A percentile compares a stretch with the other conserved stretches of the same genome.
Conservation (phyloP, 2,329 filamentous ascomycete genomes). For the Exserohilum rostratum region DNA sequence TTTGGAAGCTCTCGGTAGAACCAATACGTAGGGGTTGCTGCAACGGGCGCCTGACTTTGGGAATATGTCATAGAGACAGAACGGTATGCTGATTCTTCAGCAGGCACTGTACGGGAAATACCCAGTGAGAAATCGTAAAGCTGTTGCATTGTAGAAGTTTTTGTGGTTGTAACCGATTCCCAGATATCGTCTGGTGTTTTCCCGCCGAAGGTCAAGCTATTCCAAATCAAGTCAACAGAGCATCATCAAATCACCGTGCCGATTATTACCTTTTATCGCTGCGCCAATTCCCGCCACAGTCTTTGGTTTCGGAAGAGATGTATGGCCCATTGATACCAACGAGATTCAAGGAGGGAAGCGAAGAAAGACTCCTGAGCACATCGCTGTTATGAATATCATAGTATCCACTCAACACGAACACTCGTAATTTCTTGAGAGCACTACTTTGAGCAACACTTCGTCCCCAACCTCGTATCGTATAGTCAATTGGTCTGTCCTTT, state of each 20-base stretch:
- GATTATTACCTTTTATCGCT: not conserved
- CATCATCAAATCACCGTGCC: not conserved
- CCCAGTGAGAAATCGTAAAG: conserved; percentile 16
- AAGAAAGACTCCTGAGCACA: conserved; percentile 13
- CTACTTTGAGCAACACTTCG: conserved; percentile 24
- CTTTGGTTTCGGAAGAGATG: not conserved
- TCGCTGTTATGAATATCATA: conserved; percentile 6
- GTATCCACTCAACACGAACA: conserved; percentile 20
- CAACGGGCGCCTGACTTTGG: not conserved
- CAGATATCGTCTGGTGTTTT: conserved; percentile 8
- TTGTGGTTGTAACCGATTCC: conserved; percentile 9
- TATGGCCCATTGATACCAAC: conserved; percentile 14
- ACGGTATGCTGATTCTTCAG: not conserved
- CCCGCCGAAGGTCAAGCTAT: not conserved
- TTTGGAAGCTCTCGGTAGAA: conserved; percentile 9
- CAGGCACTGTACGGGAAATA: not conserved
- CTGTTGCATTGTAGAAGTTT: conserved; percentile 17
- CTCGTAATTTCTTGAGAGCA: conserved; percentile 23
- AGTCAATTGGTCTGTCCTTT: not conserved
- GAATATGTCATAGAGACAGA: conserved; percentile 12
- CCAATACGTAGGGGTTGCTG: conserved; percentile 7
- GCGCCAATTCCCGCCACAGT: conserved; percentile 7
- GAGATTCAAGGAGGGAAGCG: conserved; percentile 22
- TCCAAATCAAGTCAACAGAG: not conserved
- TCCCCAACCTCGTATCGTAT: conserved; percentile 25